A percentile compares a stretch with the other conserved stretches of the same genome.
These are phyloP conservation scores for Amniculicola lignicola DNA, from an alignment of 495 filamentous ascomycete genomes.

Conservation along the genomic window DNA sequence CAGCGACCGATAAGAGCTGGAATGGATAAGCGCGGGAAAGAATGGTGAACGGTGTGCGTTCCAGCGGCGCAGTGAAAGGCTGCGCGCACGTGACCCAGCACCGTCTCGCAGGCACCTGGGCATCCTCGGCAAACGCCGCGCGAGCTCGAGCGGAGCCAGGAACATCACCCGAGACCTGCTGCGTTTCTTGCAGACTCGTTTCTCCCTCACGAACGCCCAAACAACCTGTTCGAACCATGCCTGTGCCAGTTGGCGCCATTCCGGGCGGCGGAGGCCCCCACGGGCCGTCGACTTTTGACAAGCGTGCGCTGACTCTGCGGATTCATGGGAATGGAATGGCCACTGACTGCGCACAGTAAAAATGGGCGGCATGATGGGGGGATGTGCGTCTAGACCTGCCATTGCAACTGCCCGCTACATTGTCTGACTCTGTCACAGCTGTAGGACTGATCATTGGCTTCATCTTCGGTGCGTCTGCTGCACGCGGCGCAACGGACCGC, in stretches of 20 bases:
- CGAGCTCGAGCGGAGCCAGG: conserved; percentile 3
- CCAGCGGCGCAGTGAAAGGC: neutral
- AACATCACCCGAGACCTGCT: neutral
- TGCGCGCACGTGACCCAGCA: conserved; percentile 6
- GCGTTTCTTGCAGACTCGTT: conserved; percentile 8
- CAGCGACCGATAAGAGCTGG: too few species aligned
- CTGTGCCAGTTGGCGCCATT: conserved; percentile 57
- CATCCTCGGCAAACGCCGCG: conserved; percentile 4
- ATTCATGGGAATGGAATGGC: neutral
- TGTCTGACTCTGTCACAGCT: conserved; percentile 55
- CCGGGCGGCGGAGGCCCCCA: conserved; percentile 42
- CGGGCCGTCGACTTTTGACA: conserved; percentile 85
- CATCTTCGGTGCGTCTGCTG: conserved; percentile 71
- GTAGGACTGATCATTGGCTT: conserved; percentile 96
- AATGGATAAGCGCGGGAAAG: too few species aligned
- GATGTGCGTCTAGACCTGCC: conserved; percentile 62
- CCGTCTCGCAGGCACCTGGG: too few species aligned
- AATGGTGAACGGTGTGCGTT: conserved; percentile 3
- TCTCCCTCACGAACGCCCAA: neutral
- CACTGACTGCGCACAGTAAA: conserved; percentile 63
- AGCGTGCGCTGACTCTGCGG: conserved; percentile 60
- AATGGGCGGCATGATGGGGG: conserved; percentile 97
- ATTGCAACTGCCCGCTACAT: conserved; percentile 22
- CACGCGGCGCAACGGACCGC: neutral
- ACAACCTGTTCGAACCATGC: conserved; percentile 51